A percentile compares a stretch with the other conserved stretches of the same genome.
Evolutionary conservation across 225 moss, liverwort and hornwort genomes (phyloP).

Genomic region (Pleurozium schreberi): DNA sequence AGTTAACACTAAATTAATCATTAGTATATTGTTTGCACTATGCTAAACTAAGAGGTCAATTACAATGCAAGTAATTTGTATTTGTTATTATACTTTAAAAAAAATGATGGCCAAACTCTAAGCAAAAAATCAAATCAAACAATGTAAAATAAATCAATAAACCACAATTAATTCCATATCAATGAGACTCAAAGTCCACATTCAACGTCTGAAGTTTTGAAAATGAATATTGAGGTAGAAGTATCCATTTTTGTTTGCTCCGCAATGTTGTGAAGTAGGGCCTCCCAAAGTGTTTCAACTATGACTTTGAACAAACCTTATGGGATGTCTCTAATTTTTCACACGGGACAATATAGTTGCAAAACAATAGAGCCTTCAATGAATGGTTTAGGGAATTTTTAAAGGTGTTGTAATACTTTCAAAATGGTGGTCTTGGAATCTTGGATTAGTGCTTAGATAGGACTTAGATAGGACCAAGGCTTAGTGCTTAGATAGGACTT

Average conservation of each 20-base stretch:
- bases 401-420: not conserved
- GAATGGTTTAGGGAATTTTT: not conserved
- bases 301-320: not conserved
- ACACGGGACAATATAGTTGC: not conserved
- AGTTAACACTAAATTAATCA: no score
- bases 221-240: no score
- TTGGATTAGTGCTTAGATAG: no score
- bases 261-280: not conserved
- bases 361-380: not conserved
- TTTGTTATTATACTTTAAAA: no score
- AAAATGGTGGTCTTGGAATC: not conserved
- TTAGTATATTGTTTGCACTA: no score
- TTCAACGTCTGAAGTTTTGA: not conserved
- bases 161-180: not conserved
- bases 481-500: no score
- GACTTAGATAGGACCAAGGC: not conserved
- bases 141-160: no score
- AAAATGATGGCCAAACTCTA: no score
- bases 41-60: no score
- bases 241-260: not conserved
- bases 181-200: not conserved
- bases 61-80: no score
- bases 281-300: not conserved
- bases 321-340: not conserved
- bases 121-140: no score